Conservation (phyloP, 768 basidiomycete species). For the Mycena kentingensis region DNA sequence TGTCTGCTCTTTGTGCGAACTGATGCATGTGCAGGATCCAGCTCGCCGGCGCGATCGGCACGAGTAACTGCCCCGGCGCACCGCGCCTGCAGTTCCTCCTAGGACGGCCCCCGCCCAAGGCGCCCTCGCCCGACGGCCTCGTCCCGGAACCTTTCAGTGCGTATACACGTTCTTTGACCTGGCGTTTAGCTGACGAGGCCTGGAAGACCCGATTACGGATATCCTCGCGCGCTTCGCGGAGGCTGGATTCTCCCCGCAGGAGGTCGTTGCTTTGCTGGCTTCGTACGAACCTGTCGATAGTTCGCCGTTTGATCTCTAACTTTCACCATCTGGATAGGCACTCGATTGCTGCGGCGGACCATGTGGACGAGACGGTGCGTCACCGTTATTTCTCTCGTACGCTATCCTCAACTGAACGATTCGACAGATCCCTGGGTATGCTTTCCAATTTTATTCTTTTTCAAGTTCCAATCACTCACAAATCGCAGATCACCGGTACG, state of each 20-base stretch:
- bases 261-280: slow-evolving; percentile 39
- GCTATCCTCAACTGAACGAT: slow-evolving; percentile 13
- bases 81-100: slow-evolving; percentile 29
- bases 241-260: slow-evolving; percentile 38
- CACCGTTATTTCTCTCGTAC: slow-evolving; percentile 1
- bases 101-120: slow-evolving; percentile 21
- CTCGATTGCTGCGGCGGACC: slow-evolving; percentile 33
- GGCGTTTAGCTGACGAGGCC: not conserved
- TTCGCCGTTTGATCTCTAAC: not conserved
- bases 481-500: too few relatives aligned
- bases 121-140: slow-evolving; percentile 8
- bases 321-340: slow-evolving; percentile 15
- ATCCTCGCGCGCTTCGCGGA: slow-evolving; percentile 39
- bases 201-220: slow-evolving; percentile 29
- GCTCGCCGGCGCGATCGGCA: slow-evolving; percentile 34
- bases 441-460: slow-evolving; percentile 9
- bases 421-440: slow-evolving; percentile 19
- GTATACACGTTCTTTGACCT: not conserved
- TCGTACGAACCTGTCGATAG: slow-evolving; percentile 23
- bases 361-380: slow-evolving; percentile 31
- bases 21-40: slow-evolving; percentile 24
- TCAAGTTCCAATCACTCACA: too few relatives aligned
- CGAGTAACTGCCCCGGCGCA: slow-evolving; percentile 37
- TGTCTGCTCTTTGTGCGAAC: too few relatives aligned
- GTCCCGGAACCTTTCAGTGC: slow-evolving; percentile 11